These are phyloP conservation scores for Aaosphaeria arxii DNA, from an alignment of 2,329 filamentous ascomycete species.

Conservation along the genomic window DNA sequence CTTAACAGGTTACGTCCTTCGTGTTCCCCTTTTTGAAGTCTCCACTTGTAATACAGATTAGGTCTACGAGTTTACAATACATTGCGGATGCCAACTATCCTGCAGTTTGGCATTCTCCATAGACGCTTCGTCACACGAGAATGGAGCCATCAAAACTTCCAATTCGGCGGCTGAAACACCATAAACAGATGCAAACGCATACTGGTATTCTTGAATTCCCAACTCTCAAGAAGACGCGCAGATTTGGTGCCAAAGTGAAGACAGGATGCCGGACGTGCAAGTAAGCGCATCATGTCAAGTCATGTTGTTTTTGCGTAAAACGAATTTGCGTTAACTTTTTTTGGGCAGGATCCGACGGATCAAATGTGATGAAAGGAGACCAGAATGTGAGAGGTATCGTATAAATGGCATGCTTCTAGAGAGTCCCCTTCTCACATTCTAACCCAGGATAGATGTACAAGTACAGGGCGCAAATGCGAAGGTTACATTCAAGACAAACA, in stretches of 20 bases:
- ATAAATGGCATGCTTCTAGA: neutral
- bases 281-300: slow-evolving; percentile 8
- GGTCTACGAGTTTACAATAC: too few relatives aligned
- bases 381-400: slow-evolving; percentile 15
- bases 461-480: slow-evolving; percentile 28
- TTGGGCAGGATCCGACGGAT: slow-evolving; percentile 13
- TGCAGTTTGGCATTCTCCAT: too few relatives aligned
- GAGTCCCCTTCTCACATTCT: slow-evolving; percentile 3
- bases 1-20: too few relatives aligned
- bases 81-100: too few relatives aligned
- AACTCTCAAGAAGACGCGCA: slow-evolving; percentile 4
- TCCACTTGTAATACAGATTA: too few relatives aligned
- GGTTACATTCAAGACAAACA: slow-evolving; percentile 14
- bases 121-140: too few relatives aligned
- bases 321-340: slow-evolving; percentile 1
- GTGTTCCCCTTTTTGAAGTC: too few relatives aligned
- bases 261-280: slow-evolving; percentile 26
- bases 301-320: neutral
- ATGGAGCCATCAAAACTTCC: too few relatives aligned
- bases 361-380: slow-evolving; percentile 22
- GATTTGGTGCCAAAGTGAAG: slow-evolving; percentile 16
- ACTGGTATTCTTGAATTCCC: slow-evolving; percentile 5
- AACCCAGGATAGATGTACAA: slow-evolving; percentile 17
- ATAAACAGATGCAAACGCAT: neutral
- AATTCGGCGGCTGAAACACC: too few relatives aligned